These are phyloP conservation scores for Ogataea henricii DNA, from an alignment of 805 yeast genomes.

Conservation along the genomic window DNA sequence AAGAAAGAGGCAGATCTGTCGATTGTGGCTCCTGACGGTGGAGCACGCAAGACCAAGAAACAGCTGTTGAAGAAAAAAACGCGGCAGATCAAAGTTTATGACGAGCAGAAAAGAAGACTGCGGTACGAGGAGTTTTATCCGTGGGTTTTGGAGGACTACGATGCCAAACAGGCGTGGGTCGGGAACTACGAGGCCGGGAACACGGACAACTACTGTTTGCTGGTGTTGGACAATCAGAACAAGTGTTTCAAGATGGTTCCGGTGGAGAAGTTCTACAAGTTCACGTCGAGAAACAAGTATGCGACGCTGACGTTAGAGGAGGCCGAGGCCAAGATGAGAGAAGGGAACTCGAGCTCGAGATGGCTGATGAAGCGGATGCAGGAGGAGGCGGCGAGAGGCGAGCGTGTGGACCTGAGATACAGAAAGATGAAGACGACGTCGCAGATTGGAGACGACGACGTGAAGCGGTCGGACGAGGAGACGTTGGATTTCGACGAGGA, in stretches of 20 bases:
- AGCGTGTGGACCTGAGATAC: conserved; percentile 52
- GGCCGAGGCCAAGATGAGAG: conserved; percentile 93
- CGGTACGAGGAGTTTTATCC: conserved; percentile 97
- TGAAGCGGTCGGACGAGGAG: conserved; percentile 71
- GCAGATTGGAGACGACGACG: conserved; percentile 37
- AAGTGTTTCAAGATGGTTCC: conserved; percentile 83
- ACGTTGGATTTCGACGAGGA: conserved; percentile 95
- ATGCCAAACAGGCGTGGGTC: conserved; percentile 91
- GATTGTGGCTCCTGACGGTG: conserved; percentile 92
- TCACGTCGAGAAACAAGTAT: conserved; percentile 90
- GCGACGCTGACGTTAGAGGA: conserved; percentile 94
- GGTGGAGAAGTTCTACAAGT: conserved; percentile 89
- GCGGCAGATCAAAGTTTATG: conserved; percentile 76
- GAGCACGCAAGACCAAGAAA: conserved; percentile 68
- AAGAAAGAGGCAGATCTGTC: conserved; percentile 50
- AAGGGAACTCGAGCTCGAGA: conserved; percentile 71
- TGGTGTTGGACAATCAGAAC: conserved; percentile 83
- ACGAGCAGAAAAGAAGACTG: conserved; percentile 78
- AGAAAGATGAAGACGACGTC: conserved; percentile 43
- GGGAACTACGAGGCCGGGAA: conserved; percentile 93
- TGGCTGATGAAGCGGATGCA: conserved; percentile 95
- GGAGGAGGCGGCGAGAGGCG: conserved; percentile 58
- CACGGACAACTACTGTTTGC: conserved; percentile 80
- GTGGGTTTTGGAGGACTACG: conserved; percentile 97
- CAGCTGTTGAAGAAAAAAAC: conserved; percentile 74